Base-by-base conservation (phyloP, 2,329 filamentous ascomycete genomes). In the Sarocladium brachiariae region DNA sequence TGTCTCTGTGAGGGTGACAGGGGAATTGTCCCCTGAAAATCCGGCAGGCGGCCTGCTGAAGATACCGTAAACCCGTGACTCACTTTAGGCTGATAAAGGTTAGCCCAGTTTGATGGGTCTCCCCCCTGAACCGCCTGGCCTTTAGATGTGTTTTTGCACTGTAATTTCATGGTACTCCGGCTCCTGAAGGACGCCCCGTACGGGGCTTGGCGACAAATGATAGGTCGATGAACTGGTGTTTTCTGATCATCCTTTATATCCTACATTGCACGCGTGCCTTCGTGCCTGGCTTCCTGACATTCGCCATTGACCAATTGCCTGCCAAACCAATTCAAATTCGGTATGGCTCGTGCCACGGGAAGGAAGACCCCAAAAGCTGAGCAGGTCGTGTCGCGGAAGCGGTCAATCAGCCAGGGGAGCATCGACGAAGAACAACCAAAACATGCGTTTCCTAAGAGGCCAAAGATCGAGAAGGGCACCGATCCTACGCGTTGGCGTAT, bases 401-500 rank as follows among this genome's bases (percentile, higher is more conserved):
- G 73, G 34, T 61, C 63, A 34, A 67, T 65, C 54, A 70, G 64
- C 52, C 62, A 63, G 27, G 53, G 62, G 21, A 45, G 39, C 18
- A 27, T 19, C 27, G 9, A 19, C 33, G 43, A 33, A n/a, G 27
- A 47, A 30, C 25, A 33, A n/a, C 27, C 27, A 41, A 57, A 59
- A 35, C 64, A 67, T 38, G 58, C 60, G 30, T 68, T 62, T 52
- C 66, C 70, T 30, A 78, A 78, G 57, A 70, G 66, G 46, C 72
- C 73, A 27, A 72, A 65, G 54, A 64, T 81, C 45, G 69, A 68
- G 41, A 70, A 74, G 34, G 81, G 78, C 62, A 96, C 90, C 4
- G 92, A 99, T 67, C 80, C 81, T 57, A 78, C 81, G 7, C 77
- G 87, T 67, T 99, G 93, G 93, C 81, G 93, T 54, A 70, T 97